Percentiles rank a stretch among this genome's conserved stretches.
Conservation (phyloP, 2,329 filamentous ascomycete species). For the Apiospora aurea region DNA sequence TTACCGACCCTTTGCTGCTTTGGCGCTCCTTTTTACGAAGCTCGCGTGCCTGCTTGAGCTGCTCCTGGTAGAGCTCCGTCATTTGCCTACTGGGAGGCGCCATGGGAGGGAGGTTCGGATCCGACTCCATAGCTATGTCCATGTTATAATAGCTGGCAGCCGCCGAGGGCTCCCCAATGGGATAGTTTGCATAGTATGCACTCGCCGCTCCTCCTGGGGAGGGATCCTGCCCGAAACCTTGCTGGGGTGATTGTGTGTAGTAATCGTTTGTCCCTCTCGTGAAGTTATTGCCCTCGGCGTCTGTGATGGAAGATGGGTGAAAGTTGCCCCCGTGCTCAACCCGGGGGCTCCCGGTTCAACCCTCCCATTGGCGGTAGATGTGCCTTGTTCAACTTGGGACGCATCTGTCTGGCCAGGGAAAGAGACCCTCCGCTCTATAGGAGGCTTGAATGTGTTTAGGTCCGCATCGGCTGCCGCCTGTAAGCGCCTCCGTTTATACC, state of each 20-base stretch:
- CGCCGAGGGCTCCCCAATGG: slow-evolving; percentile 29
- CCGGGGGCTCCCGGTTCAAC: slow-evolving; percentile 30
- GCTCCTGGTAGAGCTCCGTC: slow-evolving; percentile 42
- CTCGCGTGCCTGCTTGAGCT: slow-evolving; percentile 39
- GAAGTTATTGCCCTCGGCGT: slow-evolving; percentile 32
- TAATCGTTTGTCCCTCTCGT: slow-evolving; percentile 31
- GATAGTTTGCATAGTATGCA: slow-evolving; percentile 31
- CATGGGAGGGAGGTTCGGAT: slow-evolving; percentile 35
- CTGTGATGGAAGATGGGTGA: slow-evolving; percentile 32
- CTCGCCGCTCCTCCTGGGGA: slow-evolving; percentile 34
- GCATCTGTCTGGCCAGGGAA: slow-evolving; percentile 21
- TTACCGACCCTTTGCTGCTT: slow-evolving; percentile 39
- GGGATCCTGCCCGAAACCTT: slow-evolving; percentile 34
- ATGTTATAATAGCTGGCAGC: slow-evolving; percentile 45
- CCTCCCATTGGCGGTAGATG: slow-evolving; percentile 33
- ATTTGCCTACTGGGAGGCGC: slow-evolving; percentile 40
- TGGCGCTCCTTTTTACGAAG: slow-evolving; percentile 30
- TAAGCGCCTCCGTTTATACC: slow-evolving; percentile 36
- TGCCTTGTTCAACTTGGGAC: slow-evolving; percentile 19
- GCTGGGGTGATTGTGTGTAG: slow-evolving; percentile 32
- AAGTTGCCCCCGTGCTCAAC: slow-evolving; percentile 28
- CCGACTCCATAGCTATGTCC: slow-evolving; percentile 43
- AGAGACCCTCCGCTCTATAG: slow-evolving; percentile 21
- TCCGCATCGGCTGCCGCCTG: slow-evolving; percentile 12
- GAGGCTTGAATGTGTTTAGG: slow-evolving; percentile 5